phyloP scores from a whole-genome alignment of 2,329 filamentous ascomycete genomes.

The Cladobotryum protrusum region DNA sequence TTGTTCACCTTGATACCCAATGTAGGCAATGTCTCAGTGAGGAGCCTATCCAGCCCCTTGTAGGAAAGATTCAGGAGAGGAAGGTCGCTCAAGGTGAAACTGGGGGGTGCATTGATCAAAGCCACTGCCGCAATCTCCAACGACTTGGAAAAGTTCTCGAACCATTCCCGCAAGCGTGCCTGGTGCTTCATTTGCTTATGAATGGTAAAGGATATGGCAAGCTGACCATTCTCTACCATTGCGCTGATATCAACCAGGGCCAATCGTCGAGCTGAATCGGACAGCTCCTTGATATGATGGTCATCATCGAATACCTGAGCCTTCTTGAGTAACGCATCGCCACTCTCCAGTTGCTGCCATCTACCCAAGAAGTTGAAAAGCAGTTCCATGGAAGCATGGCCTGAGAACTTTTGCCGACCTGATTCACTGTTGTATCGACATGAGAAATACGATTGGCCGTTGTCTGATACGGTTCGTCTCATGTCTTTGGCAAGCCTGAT shows the following conservation, averaged over 20 bases:
- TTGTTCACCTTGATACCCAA: too few relatives aligned
- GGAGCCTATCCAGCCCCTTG: too few relatives aligned
- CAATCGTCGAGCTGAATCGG: background rate
- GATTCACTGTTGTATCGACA: conserved; percentile 2
- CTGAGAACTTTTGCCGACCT: conserved; percentile 24
- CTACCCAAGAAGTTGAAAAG: conserved; percentile 42
- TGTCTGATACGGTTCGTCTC: conserved; percentile 26
- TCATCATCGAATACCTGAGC: background rate
- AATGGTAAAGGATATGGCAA: background rate
- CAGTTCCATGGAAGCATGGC: conserved; percentile 37
- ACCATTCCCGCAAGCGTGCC: too few relatives aligned
- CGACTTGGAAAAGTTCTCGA: too few relatives aligned
- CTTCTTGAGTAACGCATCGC: conserved; percentile 15
- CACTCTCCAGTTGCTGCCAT: conserved; percentile 37
- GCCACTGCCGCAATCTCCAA: too few relatives aligned
- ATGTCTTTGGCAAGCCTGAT: conserved; percentile 28
- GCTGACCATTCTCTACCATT: background rate
- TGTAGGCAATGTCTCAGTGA: too few relatives aligned
- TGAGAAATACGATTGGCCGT: conserved; percentile 19
- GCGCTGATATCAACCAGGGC: background rate
- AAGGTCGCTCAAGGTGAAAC: too few relatives aligned
- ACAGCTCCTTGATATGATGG: background rate
- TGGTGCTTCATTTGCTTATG: background rate
- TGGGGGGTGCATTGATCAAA: too few relatives aligned
- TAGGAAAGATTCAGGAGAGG: too few relatives aligned